phyloP scores from a whole-genome alignment of 2,329 filamentous ascomycete genomes.

The Aspergillus udagawae region DNA sequence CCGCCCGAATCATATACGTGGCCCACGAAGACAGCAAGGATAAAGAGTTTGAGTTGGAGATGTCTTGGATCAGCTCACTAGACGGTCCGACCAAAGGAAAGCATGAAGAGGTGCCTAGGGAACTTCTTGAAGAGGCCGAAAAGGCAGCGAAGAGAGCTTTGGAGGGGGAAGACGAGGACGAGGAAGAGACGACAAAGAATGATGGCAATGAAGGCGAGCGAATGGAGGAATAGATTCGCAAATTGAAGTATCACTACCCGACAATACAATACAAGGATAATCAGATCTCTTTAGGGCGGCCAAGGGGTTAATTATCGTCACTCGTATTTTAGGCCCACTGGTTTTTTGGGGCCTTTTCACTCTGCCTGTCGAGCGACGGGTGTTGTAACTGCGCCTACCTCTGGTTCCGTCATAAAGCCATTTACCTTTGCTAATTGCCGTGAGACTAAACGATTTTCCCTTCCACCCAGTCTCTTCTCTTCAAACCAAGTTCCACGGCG shows the following conservation, averaged over 20 bases:
- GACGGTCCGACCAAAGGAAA: conserved; percentile 87
- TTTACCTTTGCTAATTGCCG: conserved; percentile 1
- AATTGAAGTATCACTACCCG: not conserved
- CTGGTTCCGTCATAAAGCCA: not conserved
- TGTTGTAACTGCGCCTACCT: not conserved
- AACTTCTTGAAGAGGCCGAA: conserved; percentile 86
- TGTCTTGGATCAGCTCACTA: conserved; percentile 91
- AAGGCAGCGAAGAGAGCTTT: conserved; percentile 84
- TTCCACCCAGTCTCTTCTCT: conserved; percentile 77
- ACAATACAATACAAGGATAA: conserved; percentile 7
- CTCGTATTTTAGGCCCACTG: not conserved
- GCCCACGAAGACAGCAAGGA: conserved; percentile 99
- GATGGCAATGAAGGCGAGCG: conserved; percentile 64
- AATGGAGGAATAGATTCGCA: conserved; percentile 73
- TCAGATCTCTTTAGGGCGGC: conserved; percentile 8
- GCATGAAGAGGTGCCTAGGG: conserved; percentile 90
- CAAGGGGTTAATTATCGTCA: not conserved
- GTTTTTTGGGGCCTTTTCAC: not conserved
- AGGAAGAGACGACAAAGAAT: conserved; percentile 62
- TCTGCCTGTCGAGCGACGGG: not conserved
- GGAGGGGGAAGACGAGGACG: conserved; percentile 78
- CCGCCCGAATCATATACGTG: conserved; percentile 93
- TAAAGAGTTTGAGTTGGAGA: conserved; percentile 98
- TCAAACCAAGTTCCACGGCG: conserved; percentile 88
- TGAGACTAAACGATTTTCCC: conserved; percentile 52